A percentile compares a stretch with the other conserved stretches of the same genome.
Conservation (phyloP, 83 land plant species). For the Picea mariana region DNA sequence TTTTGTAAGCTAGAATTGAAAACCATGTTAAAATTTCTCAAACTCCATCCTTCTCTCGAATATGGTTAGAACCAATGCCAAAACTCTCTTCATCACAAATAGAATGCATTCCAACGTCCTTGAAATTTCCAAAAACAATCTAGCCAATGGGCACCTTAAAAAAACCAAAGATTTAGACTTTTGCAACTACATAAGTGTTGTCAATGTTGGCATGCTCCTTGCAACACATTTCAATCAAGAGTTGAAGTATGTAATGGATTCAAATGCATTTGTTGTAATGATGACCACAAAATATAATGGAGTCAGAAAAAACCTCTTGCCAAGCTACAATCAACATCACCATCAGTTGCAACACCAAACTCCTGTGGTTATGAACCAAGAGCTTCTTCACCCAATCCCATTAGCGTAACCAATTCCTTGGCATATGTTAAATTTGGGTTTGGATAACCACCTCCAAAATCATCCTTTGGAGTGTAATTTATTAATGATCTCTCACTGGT, state of each 20-base stretch:
- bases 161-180: conserved; percentile 64
- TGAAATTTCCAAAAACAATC: conserved; percentile 96
- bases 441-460: no score
- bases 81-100: conserved; percentile 98
- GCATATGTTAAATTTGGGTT: no score
- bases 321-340: conserved; percentile 99
- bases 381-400: no score
- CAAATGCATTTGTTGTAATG: conserved; percentile 97
- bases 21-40: conserved; percentile 99
- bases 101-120: conserved; percentile 95
- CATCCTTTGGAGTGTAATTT: no score
- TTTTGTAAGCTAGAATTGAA: conserved; percentile 85
- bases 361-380: no score
- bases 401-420: no score
- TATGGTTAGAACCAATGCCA: conserved; percentile 99
- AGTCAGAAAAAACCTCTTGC: conserved; percentile 98
- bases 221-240: conserved; percentile 93
- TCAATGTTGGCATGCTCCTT: conserved; percentile 99
- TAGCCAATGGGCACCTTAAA: conserved; percentile 98
- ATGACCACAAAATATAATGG: conserved; percentile 99
- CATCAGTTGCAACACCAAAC: conserved; percentile 99
- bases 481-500: no score
- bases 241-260: conserved; percentile 87
- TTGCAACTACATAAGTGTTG: conserved; percentile 94
- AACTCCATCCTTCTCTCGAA: conserved; percentile 97